Conservation (phyloP, 2,329 filamentous ascomycete species). For the Ceratocystiopsis sp. region DNA sequence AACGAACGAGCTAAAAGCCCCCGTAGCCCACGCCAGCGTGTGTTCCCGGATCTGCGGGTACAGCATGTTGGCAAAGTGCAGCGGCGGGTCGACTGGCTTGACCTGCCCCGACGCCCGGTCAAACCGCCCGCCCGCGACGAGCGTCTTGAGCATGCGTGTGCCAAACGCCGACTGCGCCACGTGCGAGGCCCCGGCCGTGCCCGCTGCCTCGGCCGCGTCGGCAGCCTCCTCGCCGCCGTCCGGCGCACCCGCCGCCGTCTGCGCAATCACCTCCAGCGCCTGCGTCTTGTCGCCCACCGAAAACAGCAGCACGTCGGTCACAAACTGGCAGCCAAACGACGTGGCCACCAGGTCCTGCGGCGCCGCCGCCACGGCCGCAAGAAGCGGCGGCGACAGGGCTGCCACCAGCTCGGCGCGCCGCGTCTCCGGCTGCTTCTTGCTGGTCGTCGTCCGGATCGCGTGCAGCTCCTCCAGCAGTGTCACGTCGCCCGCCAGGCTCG, state of each 20-base stretch:
- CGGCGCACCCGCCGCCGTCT: conserved; percentile 39
- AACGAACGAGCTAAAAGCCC: conserved; percentile 63
- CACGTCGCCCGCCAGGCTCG: conserved; percentile 46
- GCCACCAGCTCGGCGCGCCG: conserved; percentile 62
- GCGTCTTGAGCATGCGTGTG: conserved; percentile 75
- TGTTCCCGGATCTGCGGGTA: conserved; percentile 64
- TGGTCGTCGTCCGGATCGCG: conserved; percentile 63
- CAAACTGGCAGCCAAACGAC: conserved; percentile 73
- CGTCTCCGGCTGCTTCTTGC: conserved; percentile 73
- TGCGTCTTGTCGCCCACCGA: conserved; percentile 58
- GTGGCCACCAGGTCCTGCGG: conserved; percentile 53
- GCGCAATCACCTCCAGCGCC: conserved; percentile 55
- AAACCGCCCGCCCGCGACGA: conserved; percentile 79
- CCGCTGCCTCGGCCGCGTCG: conserved; percentile 19
- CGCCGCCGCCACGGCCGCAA: conserved; percentile 54
- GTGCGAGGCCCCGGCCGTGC: conserved; percentile 26
- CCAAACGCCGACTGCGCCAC: conserved; percentile 44
- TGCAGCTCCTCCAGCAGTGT: conserved; percentile 62
- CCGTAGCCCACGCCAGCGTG: conserved; percentile 69
- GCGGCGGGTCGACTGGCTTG: conserved; percentile 53
- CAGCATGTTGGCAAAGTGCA: conserved; percentile 68
- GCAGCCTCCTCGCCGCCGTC: conserved; percentile 23
- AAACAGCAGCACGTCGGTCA: conserved; percentile 66
- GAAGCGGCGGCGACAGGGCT: conserved; percentile 54
- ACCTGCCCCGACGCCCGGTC: conserved; percentile 57